Evolutionary conservation across 2,329 filamentous ascomycete species (phyloP).

Genomic region (Colletotrichum cordylinicola): DNA sequence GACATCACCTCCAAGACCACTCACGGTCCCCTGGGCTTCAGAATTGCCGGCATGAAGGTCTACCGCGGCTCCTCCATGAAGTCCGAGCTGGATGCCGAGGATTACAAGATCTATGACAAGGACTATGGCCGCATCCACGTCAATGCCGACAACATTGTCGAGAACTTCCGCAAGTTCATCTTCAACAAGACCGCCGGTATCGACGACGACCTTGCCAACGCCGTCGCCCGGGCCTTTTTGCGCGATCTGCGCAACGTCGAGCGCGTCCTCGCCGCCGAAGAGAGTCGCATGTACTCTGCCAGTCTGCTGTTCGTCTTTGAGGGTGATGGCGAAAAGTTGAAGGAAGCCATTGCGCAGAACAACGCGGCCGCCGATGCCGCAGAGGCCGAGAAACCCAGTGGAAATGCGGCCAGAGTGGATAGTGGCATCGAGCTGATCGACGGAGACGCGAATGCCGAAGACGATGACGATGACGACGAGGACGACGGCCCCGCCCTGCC

Average conservation of each 20-base stretch:
- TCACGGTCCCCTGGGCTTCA: constrained; percentile 64
- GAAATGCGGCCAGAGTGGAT: constrained; percentile 54
- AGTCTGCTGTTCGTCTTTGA: constrained; percentile 70
- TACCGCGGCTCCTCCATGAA: constrained; percentile 62
- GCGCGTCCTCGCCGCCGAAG: constrained; percentile 57
- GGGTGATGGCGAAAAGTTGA: constrained; percentile 63
- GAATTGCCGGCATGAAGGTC: constrained; percentile 70
- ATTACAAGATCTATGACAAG: constrained; percentile 67
- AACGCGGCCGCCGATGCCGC: constrained; percentile 50
- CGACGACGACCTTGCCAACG: constrained; percentile 60
- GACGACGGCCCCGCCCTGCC: constrained; percentile 55
- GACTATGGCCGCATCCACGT: constrained; percentile 63
- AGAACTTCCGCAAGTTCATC: constrained; percentile 62
- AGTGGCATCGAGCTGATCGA: constrained; percentile 54
- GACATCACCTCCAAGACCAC: constrained; percentile 65
- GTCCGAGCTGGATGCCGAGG: constrained; percentile 56
- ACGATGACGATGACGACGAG: constrained; percentile 24
- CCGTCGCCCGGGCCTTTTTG: constrained; percentile 60
- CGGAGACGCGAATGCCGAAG: constrained; percentile 27
- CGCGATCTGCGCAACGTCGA: constrained; percentile 59
- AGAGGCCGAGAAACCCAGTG: constrained; percentile 11
- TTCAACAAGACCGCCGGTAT: constrained; percentile 65
- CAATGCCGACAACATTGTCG: constrained; percentile 57
- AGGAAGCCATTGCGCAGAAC: constrained; percentile 59
- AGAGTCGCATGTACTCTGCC: constrained; percentile 69